These are phyloP conservation scores for Sclerotinia subarctica DNA, from an alignment of 2,329 filamentous ascomycete species.

Conservation along the genomic window DNA sequence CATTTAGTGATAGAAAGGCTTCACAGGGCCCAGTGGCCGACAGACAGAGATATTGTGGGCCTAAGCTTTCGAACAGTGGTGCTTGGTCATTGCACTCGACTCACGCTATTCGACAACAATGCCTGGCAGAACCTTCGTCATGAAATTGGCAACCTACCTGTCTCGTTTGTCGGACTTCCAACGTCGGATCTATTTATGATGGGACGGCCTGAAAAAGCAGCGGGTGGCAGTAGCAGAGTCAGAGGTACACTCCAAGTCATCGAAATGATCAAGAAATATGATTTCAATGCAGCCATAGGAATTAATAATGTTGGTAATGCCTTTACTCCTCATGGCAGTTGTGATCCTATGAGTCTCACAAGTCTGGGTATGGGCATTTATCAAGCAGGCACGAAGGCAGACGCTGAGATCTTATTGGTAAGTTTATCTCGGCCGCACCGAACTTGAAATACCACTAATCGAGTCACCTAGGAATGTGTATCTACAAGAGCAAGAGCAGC, in stretches of 20 bases:
- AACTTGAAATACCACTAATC: constrained; percentile 19
- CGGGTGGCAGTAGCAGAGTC: constrained; percentile 38
- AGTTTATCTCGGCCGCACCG: constrained; percentile 32
- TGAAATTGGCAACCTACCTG: constrained; percentile 51
- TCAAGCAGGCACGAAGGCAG: constrained; percentile 59
- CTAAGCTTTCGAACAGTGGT: constrained; percentile 51
- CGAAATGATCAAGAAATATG: constrained; percentile 56
- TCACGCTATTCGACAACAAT: constrained; percentile 52
- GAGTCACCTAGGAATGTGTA: constrained; percentile 33
- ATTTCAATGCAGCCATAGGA: constrained; percentile 58
- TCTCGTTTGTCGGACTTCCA: constrained; percentile 66
- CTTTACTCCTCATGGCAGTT: constrained; percentile 67
- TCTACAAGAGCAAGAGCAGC: constrained; percentile 35
- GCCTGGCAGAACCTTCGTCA: constrained; percentile 50
- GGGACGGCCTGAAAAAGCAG: constrained; percentile 42
- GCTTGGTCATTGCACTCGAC: constrained; percentile 66
- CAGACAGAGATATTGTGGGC: constrained; percentile 21
- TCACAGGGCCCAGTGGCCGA: constrained; percentile 49
- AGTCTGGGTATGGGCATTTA: constrained; percentile 64
- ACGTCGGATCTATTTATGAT: constrained; percentile 74
- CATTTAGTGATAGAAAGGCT: constrained; percentile 54
- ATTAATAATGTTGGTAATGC: constrained; percentile 74
- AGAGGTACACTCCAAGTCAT: constrained; percentile 62
- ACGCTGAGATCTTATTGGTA: constrained; percentile 57
- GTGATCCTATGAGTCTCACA: constrained; percentile 62